phyloP scores from a whole-genome alignment of 192 early-diverging fungal genomes.

The Podila verticillata region DNA sequence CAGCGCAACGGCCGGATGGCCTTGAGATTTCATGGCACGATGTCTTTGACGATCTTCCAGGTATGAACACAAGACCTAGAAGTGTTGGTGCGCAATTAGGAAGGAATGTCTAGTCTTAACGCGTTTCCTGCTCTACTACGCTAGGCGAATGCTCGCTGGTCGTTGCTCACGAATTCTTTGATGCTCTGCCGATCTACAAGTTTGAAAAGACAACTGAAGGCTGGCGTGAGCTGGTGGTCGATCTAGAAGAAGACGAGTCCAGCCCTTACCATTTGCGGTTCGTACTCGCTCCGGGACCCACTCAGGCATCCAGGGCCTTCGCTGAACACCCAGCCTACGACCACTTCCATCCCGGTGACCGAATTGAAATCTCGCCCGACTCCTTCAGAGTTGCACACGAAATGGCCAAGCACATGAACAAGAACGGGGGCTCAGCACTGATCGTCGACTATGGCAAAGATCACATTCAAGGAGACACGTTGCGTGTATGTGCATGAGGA shows the following conservation, averaged over 20 bases:
- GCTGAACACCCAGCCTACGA: constrained; percentile 53
- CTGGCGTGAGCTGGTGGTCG: constrained; percentile 92
- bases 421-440: constrained; percentile 75
- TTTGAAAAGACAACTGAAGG: constrained; percentile 80
- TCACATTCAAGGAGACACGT: constrained; percentile 75
- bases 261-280: constrained; percentile 82
- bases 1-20: constrained; percentile 48
- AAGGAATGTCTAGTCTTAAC: not conserved
- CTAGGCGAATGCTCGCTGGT: constrained; percentile 71
- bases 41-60: constrained; percentile 67
- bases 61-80: constrained; percentile 17
- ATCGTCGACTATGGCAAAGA: constrained; percentile 94
- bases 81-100: not conserved
- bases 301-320: constrained; percentile 59
- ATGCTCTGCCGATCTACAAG: constrained; percentile 91
- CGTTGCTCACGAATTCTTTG: constrained; percentile 97
- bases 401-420: constrained; percentile 76
- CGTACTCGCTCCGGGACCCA: constrained; percentile 71
- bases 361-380: constrained; percentile 88
- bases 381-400: constrained; percentile 68
- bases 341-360: constrained; percentile 75
- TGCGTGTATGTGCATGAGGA: constrained; percentile 65
- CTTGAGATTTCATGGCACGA: constrained; percentile 76
- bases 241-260: constrained; percentile 74
- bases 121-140: not conserved